These are phyloP conservation scores for Pichia cephalocereana DNA, from an alignment of 805 yeast species.

Conservation along the genomic window DNA sequence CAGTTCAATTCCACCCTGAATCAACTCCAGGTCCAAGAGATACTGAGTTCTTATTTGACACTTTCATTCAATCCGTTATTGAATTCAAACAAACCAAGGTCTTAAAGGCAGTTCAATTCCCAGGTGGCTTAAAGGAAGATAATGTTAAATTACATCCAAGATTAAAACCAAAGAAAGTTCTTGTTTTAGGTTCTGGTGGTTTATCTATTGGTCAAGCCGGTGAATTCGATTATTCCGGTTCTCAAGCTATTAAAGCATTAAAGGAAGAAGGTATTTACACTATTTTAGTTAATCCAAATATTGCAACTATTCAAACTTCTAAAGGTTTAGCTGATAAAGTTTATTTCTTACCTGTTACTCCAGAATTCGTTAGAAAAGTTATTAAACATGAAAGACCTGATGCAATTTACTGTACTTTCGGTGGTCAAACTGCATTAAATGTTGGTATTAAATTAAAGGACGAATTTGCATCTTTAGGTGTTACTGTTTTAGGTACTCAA, in stretches of 20 bases:
- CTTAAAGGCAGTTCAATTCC: slow-evolving; percentile 73
- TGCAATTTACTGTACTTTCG: slow-evolving; percentile 93
- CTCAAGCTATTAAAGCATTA: slow-evolving; percentile 97
- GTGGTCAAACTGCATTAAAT: slow-evolving; percentile 96
- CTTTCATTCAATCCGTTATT: slow-evolving; percentile 73
- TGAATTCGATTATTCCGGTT: slow-evolving; percentile 97
- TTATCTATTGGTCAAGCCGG: slow-evolving; percentile 98
- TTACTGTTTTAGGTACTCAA: slow-evolving; percentile 92
- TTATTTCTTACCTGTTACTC: slow-evolving; percentile 93
- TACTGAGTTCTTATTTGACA: slow-evolving; percentile 94
- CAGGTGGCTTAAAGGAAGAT: slow-evolving; percentile 76
- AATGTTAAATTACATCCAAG: slow-evolving; percentile 70
- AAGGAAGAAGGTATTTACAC: slow-evolving; percentile 98
- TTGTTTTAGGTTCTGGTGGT: slow-evolving; percentile 97
- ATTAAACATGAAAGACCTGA: slow-evolving; percentile 94
- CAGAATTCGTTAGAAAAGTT: slow-evolving; percentile 94
- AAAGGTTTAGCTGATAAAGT: slow-evolving; percentile 97
- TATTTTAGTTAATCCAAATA: slow-evolving; percentile 91
- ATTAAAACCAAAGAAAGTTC: slow-evolving; percentile 79
- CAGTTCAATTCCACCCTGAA: slow-evolving; percentile 99
- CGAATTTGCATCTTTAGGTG: slow-evolving; percentile 87
- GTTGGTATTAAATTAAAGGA: slow-evolving; percentile 95
- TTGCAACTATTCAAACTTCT: slow-evolving; percentile 97
- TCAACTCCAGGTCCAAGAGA: slow-evolving; percentile 99
- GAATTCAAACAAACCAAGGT: slow-evolving; percentile 48